Percentiles rank a stretch among this genome's conserved stretches.
Evolutionary conservation across 2,329 filamentous ascomycete species (phyloP).

Genomic region (Exophiala lecanii-corni): DNA sequence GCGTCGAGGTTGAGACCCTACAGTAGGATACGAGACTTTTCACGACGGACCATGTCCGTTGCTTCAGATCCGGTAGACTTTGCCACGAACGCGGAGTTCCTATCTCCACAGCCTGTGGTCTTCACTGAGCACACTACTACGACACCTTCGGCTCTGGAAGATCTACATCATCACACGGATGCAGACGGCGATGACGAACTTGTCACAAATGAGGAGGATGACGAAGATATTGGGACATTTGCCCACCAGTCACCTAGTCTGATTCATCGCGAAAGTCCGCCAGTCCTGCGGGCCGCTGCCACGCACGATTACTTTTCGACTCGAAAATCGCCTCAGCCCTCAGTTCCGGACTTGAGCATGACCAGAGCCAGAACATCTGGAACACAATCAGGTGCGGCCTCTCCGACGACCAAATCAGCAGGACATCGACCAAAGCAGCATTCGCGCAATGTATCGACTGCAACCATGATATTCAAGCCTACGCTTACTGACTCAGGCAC

Average conservation of each 20-base stretch:
- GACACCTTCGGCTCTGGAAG: slow-evolving; percentile 35
- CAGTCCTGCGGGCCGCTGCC: not conserved
- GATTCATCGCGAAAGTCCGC: not conserved
- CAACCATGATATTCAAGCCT: slow-evolving; percentile 80
- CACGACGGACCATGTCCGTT: slow-evolving; percentile 49
- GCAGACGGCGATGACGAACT: slow-evolving; percentile 87
- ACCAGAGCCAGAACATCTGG: not conserved
- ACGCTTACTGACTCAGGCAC: slow-evolving; percentile 33
- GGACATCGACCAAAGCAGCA: slow-evolving; percentile 47
- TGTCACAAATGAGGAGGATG: slow-evolving; percentile 70
- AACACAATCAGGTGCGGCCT: slow-evolving; percentile 2
- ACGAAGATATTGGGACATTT: slow-evolving; percentile 32
- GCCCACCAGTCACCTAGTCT: slow-evolving; percentile 7
- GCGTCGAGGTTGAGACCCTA: slow-evolving; percentile 42
- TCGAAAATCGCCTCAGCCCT: not conserved
- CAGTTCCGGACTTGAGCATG: slow-evolving; percentile 1
- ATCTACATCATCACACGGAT: slow-evolving; percentile 61
- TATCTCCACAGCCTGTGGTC: slow-evolving; percentile 36
- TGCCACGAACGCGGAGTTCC: slow-evolving; percentile 28
- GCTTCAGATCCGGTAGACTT: slow-evolving; percentile 55
- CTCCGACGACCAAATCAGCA: slow-evolving; percentile 7
- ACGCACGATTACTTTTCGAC: slow-evolving; percentile 11
- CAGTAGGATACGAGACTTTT: slow-evolving; percentile 40
- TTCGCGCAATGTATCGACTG: slow-evolving; percentile 69
- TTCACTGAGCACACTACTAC: slow-evolving; percentile 36